Evolutionary conservation across 129 eudicot species (phyloP), one percentile per base, ranked within the genome.

Genomic region (Escallonia herrerae): DNA sequence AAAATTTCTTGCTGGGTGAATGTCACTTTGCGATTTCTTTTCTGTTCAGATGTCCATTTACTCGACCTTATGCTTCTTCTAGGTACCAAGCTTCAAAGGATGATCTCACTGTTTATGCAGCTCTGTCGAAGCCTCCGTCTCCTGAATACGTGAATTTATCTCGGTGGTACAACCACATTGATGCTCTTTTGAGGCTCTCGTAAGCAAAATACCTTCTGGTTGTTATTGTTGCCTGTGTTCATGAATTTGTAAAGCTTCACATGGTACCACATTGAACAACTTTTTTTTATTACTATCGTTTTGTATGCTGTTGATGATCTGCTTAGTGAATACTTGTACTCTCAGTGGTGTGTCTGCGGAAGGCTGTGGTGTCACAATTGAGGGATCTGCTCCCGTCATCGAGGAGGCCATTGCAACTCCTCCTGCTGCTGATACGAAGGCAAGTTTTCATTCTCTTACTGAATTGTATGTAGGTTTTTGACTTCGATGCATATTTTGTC

Each of bases 81-180:
- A 93, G 99, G 71, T 89, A 93, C 64, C 96, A 81, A 72, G 99
- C 99, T 68, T 89, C 96, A 4, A 93, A 88, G 80, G 99, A 93
- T 65, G 99, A 93, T 75, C 76, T 93, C 58, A 75, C 86, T 38
- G 95, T 89, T 56, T 79, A 77, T 74, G 81, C 90, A 38, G 86
- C 90, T 60, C 75, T 89, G 63, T 44, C 93, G 13, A 73, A 82
- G 63, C 81, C 86, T 60, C 96, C 96, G 59, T 81, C 95, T 43
- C 63, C 95, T 0, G 71, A 82, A 40, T 89, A 79, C 50, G 90
- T 93, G 65, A 93, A 93, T 60, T 90, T 75, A 14, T 73, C 86
- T 45, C 83, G 96, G 33, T 93, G 99, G 99, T 93, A 61, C 82
- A 78, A 78, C 66, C 99, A 89, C 68, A 93, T 93, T 10, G 89